These are phyloP conservation scores for Botrytis byssoidea DNA, from an alignment of 2,329 filamentous ascomycete species.

Conservation along the genomic window DNA sequence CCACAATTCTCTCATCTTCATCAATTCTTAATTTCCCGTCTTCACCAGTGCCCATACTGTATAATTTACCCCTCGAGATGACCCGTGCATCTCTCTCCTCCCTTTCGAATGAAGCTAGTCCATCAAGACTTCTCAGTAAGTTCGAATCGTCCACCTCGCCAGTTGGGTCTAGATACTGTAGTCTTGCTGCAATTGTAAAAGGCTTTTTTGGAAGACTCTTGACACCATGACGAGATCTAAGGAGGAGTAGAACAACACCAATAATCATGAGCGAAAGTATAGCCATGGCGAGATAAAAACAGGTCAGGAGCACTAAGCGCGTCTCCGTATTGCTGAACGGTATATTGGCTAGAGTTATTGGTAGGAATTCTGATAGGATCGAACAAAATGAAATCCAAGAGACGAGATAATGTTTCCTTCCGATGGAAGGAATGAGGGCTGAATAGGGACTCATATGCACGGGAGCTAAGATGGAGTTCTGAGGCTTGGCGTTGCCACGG, in stretches of 20 bases:
- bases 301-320: neutral
- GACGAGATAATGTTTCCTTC: constrained; percentile 36
- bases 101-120: constrained; percentile 38
- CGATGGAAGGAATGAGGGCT: constrained; percentile 43
- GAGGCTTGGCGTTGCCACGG: constrained; percentile 33
- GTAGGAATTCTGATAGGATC: constrained; percentile 5
- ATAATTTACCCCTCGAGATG: constrained; percentile 36
- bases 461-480: constrained; percentile 44
- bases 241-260: neutral
- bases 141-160: constrained; percentile 26
- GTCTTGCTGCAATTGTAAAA: neutral
- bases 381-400: neutral
- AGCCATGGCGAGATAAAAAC: constrained; percentile 2
- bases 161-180: neutral
- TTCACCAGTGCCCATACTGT: constrained; percentile 39
- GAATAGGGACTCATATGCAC: constrained; percentile 48
- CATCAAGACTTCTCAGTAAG: constrained; percentile 45
- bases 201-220: neutral
- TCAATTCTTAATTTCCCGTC: constrained; percentile 34
- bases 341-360: neutral
- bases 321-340: neutral
- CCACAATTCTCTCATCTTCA: constrained; percentile 28
- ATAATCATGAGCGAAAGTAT: constrained; percentile 5
- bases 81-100: constrained; percentile 39
- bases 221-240: neutral